Conservation (phyloP, 257 asterid genomes). For the Nicotiana obtusifolia region DNA sequence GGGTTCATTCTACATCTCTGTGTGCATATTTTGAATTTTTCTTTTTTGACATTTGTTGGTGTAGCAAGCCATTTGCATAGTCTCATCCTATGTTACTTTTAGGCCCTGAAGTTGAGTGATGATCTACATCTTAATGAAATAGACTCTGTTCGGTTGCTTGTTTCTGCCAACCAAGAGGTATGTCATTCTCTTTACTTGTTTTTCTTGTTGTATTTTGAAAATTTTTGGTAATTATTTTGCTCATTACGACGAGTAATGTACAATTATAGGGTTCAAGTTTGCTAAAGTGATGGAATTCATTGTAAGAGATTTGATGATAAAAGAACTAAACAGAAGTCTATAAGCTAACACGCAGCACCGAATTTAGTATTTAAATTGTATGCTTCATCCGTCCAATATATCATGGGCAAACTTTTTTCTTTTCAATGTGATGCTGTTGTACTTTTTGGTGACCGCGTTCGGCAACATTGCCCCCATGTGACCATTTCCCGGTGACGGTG, state of each 20-base stretch:
- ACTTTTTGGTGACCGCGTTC: no score
- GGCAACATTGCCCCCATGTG: no score
- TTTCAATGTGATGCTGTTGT: no score
- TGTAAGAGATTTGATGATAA: not conserved
- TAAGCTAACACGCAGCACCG: no score
- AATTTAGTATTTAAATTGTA: no score
- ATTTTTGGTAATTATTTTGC: slow-evolving; percentile 3
- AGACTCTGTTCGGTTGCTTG: slow-evolving; percentile 73
- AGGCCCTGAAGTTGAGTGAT: slow-evolving; percentile 90
- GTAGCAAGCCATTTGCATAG: slow-evolving; percentile 17
- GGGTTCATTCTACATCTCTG: not conserved
- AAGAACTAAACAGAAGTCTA: not conserved
- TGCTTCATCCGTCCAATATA: no score
- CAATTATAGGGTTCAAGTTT: not conserved
- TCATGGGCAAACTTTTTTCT: no score
- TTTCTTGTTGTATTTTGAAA: not conserved
- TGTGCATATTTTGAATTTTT: not conserved
- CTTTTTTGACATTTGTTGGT: not conserved
- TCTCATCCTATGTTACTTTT: slow-evolving; percentile 18
- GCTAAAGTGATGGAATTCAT: not conserved
- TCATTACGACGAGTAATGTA: not conserved
- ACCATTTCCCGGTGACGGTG: no score
- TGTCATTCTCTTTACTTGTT: slow-evolving; percentile 5
- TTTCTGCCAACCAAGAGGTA: slow-evolving; percentile 94
- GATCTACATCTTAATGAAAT: slow-evolving; percentile 95